A percentile compares a stretch with the other conserved stretches of the same genome.
These are phyloP conservation scores for Dipodascus albidus DNA, from an alignment of 805 yeast genomes.

Conservation along the genomic window DNA sequence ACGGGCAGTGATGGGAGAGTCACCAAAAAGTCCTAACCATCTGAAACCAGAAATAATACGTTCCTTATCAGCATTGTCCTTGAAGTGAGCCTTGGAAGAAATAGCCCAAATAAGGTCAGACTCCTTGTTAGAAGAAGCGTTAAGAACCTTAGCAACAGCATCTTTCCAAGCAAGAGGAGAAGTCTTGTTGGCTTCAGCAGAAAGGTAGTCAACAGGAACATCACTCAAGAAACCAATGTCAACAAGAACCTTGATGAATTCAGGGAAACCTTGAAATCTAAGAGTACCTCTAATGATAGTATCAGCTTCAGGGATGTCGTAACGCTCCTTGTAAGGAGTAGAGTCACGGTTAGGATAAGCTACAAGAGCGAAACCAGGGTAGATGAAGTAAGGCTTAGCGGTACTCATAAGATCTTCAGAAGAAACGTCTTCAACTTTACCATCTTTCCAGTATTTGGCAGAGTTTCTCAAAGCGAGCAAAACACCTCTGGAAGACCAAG, in stretches of 20 bases:
- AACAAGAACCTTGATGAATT: conserved; percentile 88
- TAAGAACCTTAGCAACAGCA: conserved; percentile 65
- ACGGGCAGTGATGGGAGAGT: conserved; percentile 66
- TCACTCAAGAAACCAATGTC: conserved; percentile 90
- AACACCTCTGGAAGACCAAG: conserved; percentile 99
- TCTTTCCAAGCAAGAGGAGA: conserved; percentile 73
- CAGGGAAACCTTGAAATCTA: conserved; percentile 98
- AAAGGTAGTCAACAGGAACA: conserved; percentile 48
- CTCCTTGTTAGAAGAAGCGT: conserved; percentile 59
- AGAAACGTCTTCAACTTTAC: conserved; percentile 63
- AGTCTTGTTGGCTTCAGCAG: conserved; percentile 23
- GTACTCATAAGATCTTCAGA: conserved; percentile 91
- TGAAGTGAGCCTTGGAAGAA: conserved; percentile 67
- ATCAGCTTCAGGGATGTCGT: conserved; percentile 93
- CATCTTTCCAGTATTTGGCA: conserved; percentile 83
- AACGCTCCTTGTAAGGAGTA: conserved; percentile 82
- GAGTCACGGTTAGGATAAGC: conserved; percentile 98
- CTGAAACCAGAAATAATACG: conserved; percentile 80
- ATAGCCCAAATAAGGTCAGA: conserved; percentile 67
- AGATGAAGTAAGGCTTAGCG: conserved; percentile 90
- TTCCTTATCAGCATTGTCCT: conserved; percentile 68
- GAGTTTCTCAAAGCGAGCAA: conserved; percentile 88
- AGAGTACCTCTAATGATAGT: conserved; percentile 94
- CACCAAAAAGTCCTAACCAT: conserved; percentile 91
- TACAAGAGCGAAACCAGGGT: conserved; percentile 91